phyloP scores from a whole-genome alignment of 116 monocot genomes.

The Iris pallida region DNA sequence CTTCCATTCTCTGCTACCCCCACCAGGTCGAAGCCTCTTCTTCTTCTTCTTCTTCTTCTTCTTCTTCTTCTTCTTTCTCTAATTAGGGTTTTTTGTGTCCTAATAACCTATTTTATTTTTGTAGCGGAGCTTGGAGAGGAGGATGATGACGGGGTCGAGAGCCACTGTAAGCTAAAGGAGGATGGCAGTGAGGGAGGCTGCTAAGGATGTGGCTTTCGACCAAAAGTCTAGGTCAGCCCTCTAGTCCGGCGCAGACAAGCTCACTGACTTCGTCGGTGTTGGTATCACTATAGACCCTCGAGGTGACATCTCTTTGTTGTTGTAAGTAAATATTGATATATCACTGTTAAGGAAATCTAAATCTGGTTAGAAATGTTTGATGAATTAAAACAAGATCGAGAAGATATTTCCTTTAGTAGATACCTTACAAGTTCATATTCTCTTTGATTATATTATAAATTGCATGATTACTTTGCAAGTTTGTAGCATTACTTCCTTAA shows the following conservation, averaged over 20 bases:
- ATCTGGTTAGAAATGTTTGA: no score
- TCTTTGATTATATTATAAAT: no score
- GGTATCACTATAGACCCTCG: conserved; percentile 91
- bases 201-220: conserved; percentile 87
- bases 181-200: conserved; percentile 44
- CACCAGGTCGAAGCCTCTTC: conserved; percentile 27
- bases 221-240: conserved; percentile 63
- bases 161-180: conserved; percentile 5
- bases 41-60: not conserved
- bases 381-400: no score
- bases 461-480: no score
- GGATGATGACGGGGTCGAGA: conserved; percentile 10
- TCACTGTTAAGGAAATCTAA: no score
- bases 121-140: conserved; percentile 16
- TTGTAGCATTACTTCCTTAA: no score
- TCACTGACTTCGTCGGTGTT: conserved; percentile 83
- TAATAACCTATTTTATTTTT: not conserved
- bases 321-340: no score
- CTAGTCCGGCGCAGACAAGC: conserved; percentile 82
- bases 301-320: no score
- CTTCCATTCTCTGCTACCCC: conserved; percentile 38
- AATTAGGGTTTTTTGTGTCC: not conserved
- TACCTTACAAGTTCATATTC: no score
- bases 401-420: no score
- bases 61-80: no score